Conservation (phyloP, 768 basidiomycete genomes). For the Amanita inopinata region DNA sequence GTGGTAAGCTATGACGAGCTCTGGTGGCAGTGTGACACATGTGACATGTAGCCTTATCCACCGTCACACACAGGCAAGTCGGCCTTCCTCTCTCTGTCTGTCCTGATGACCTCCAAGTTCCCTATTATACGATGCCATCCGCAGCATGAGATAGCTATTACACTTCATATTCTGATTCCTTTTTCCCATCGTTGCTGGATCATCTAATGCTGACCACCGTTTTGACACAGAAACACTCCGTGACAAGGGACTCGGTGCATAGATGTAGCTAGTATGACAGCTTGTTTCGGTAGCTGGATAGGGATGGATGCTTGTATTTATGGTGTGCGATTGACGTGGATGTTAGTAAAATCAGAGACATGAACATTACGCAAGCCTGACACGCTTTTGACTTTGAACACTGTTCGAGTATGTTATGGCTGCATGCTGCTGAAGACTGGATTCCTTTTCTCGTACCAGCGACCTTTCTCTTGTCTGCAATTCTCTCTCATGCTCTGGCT, state of each 20-base stretch:
- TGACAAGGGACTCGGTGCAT: too few relatives aligned
- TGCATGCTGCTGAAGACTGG: constrained; percentile 9
- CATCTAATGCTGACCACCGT: not conserved
- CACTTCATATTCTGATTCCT: constrained; percentile 30
- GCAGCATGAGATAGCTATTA: constrained; percentile 31
- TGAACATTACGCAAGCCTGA: not conserved
- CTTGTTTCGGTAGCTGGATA: too few relatives aligned
- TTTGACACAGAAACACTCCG: too few relatives aligned
- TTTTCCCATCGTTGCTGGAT: not conserved
- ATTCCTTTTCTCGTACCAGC: constrained; percentile 17
- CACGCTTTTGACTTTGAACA: too few relatives aligned
- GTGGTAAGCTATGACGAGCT: constrained; percentile 3
- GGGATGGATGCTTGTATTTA: not conserved
- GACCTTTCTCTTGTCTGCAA: constrained; percentile 19
- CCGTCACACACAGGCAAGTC: constrained; percentile 15
- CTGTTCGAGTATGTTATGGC: too few relatives aligned
- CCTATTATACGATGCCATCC: constrained; percentile 47
- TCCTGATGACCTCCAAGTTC: constrained; percentile 49
- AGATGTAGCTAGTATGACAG: too few relatives aligned
- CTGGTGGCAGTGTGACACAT: not conserved
- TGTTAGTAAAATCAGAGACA: too few relatives aligned
- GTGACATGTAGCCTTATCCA: constrained; percentile 1
- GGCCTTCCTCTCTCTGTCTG: constrained; percentile 8
- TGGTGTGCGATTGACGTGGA: not conserved
- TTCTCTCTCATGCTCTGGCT: constrained; percentile 22